Conservation (phyloP, 352 stramenopile genomes). For the Phytophthora cactorum region DNA sequence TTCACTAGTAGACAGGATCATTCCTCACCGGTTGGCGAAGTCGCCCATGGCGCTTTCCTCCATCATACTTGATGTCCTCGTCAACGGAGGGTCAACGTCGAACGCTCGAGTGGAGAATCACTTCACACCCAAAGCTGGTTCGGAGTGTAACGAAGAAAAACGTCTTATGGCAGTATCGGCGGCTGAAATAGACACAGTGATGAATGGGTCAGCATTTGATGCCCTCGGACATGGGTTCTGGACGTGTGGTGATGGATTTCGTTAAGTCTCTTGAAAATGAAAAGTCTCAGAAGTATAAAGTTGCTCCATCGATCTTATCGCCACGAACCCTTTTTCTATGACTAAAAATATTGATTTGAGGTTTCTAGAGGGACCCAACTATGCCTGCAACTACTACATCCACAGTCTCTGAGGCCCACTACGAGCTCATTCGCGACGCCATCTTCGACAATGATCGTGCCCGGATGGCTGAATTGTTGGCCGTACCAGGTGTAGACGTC, state of each 20-base stretch:
- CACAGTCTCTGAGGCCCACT: constrained; percentile 49
- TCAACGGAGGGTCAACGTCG: not conserved
- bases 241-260: not conserved
- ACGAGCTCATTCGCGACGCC: constrained; percentile 72
- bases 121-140: not conserved
- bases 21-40: constrained; percentile 60
- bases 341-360: constrained; percentile 23
- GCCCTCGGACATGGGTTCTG: not conserved
- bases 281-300: not conserved
- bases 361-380: no score
- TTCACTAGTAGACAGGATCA: constrained; percentile 4
- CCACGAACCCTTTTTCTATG: not conserved
- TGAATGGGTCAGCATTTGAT: not conserved
- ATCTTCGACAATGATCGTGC: constrained; percentile 73
- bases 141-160: constrained; percentile 34
- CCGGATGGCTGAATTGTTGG: constrained; percentile 54
- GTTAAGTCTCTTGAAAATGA: not conserved
- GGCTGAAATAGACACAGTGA: constrained; percentile 25
- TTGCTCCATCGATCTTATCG: no score
- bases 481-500: constrained; percentile 48
- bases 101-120: no score
- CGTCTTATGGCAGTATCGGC: constrained; percentile 4
- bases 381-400: constrained; percentile 9
- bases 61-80: constrained; percentile 39
- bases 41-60: constrained; percentile 61